phyloP scores from a whole-genome alignment of 805 yeast genomes.

The Osmozyma mogii region DNA sequence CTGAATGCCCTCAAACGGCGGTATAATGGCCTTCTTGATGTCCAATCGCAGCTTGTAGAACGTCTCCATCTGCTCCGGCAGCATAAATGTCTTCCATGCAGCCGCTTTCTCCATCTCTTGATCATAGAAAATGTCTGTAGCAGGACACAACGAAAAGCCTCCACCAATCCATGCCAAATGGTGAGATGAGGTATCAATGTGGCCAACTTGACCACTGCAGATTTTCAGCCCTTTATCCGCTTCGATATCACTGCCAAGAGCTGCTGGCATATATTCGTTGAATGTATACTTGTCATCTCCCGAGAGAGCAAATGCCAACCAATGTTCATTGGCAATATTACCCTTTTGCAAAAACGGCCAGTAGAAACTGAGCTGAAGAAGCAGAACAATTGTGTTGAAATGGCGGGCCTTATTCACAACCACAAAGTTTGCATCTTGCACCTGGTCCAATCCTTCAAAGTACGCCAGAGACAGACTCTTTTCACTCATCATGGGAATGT shows the following conservation, averaged over 20 bases:
- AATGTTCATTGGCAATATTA: constrained; percentile 20
- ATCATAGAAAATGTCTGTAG: background rate
- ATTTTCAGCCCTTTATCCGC: constrained; percentile 1
- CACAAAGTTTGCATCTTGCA: constrained; percentile 23
- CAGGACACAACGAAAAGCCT: background rate
- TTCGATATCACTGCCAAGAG: constrained; percentile 14
- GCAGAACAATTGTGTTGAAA: constrained; percentile 18
- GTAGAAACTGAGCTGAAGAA: constrained; percentile 16
- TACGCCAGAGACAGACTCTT: background rate
- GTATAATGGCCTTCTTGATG: background rate
- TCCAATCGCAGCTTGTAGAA: background rate
- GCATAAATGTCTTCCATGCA: background rate
- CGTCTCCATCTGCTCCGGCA: background rate
- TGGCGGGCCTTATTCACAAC: constrained; percentile 19
- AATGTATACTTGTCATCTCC: constrained; percentile 22
- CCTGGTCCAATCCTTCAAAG: background rate
- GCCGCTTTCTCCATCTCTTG: background rate
- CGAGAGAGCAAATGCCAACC: constrained; percentile 16
- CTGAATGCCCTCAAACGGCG: background rate
- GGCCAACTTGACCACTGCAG: constrained; percentile 1
- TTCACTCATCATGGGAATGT: constrained; percentile 4
- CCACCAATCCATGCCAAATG: background rate
- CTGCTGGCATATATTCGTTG: constrained; percentile 18
- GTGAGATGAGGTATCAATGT: background rate
- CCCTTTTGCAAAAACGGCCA: constrained; percentile 7